Conservation (phyloP, 179 eudicot species). For the Amaranthus tricolor region DNA sequence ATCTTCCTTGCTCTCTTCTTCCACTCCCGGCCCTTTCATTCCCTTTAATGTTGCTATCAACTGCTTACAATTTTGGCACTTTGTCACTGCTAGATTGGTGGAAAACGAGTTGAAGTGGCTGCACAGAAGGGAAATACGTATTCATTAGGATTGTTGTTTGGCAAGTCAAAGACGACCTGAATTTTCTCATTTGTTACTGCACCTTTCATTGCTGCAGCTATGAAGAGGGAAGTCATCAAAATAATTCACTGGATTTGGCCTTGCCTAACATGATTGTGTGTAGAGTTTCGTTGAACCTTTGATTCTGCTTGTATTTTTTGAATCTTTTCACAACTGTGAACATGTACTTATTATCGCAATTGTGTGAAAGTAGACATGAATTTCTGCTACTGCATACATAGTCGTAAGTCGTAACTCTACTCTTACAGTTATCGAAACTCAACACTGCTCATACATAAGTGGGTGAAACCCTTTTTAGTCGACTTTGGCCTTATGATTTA, state of each 20-base stretch:
- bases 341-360: not conserved
- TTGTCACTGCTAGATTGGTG: slow-evolving; percentile 52
- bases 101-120: slow-evolving; percentile 70
- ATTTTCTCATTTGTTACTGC: not conserved
- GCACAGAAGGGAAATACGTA: slow-evolving; percentile 63
- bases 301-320: not conserved
- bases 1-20: not conserved
- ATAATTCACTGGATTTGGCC: not conserved
- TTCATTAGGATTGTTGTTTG: slow-evolving; percentile 63
- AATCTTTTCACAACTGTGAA: not conserved
- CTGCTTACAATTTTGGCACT: not conserved
- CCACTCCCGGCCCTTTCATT: not conserved
- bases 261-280: not conserved
- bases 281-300: not conserved
- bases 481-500: no score
- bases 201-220: not conserved
- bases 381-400: not conserved
- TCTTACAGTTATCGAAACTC: no score
- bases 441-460: no score
- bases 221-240: not conserved
- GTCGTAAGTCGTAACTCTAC: no score
- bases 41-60: not conserved
- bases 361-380: not conserved
- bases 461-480: no score
- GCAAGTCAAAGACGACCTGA: slow-evolving; percentile 41